Percentiles rank a stretch among this genome's conserved stretches.
These are phyloP conservation scores for Yamadazyma tumulicola DNA, from an alignment of 805 yeast species.

Conservation along the genomic window DNA sequence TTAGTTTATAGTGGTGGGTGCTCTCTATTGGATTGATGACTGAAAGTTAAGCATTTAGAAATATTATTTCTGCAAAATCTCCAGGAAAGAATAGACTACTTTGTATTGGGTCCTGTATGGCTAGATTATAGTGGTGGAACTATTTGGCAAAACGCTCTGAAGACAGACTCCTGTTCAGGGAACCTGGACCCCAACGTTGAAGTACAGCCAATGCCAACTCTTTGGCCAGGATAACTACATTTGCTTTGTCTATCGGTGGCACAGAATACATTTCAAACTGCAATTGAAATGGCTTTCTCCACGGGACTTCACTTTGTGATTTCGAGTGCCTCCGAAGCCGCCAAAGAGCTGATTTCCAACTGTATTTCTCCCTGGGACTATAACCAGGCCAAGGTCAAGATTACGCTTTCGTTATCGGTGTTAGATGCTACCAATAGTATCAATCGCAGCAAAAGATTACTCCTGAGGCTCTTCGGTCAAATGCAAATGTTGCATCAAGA, in stretches of 20 bases:
- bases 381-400: constrained; percentile 17
- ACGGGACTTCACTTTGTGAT: constrained; percentile 11
- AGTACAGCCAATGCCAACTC: constrained; percentile 17
- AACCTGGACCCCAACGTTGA: constrained; percentile 42
- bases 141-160: no score
- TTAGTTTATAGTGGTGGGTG: no score
- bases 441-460: constrained; percentile 30
- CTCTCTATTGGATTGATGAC: no score
- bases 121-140: no score
- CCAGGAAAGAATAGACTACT: no score
- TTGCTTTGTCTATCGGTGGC: constrained; percentile 33
- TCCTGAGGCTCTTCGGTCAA: constrained; percentile 18
- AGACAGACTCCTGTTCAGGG: constrained; percentile 24
- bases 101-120: no score
- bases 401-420: constrained; percentile 34
- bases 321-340: constrained; percentile 16
- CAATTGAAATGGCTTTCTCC: constrained; percentile 11
- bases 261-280: constrained; percentile 14
- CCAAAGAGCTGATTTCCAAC: constrained; percentile 32
- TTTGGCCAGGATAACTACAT: constrained; percentile 25
- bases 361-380: constrained; percentile 29
- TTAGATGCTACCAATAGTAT: constrained; percentile 35
- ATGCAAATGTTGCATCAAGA: constrained; percentile 6
- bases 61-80: no score
- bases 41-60: no score